phyloP scores from a whole-genome alignment of 352 stramenopile species.

The Globisporangium orthogonon region DNA sequence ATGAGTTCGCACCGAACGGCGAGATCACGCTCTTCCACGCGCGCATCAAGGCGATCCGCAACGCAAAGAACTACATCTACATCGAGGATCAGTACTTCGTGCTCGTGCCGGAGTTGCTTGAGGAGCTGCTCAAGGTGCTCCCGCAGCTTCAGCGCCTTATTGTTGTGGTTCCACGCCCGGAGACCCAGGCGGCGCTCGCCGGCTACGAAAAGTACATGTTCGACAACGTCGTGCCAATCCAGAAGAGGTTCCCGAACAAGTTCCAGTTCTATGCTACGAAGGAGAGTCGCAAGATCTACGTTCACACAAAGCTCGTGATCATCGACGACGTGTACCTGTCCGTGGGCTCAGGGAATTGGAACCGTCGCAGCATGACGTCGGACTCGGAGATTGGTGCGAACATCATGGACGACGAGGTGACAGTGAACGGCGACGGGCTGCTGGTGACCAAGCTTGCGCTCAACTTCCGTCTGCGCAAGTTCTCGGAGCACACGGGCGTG shows the following conservation, averaged over 20 bases:
- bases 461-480: slow-evolving; percentile 51
- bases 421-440: slow-evolving; percentile 21
- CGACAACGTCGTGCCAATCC: slow-evolving; percentile 42
- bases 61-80: slow-evolving; percentile 60
- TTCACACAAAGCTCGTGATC: slow-evolving; percentile 13
- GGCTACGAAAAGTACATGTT: slow-evolving; percentile 32
- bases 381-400: slow-evolving; percentile 56
- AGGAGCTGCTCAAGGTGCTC: slow-evolving; percentile 35
- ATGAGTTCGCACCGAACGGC: slow-evolving; percentile 46
- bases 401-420: slow-evolving; percentile 33
- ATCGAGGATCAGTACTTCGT: slow-evolving; percentile 70
- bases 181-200: slow-evolving; percentile 15
- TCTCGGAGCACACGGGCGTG: slow-evolving; percentile 40
- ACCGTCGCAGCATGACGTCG: slow-evolving; percentile 56
- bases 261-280: slow-evolving; percentile 18
- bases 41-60: slow-evolving; percentile 43
- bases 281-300: slow-evolving; percentile 3
- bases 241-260: slow-evolving; percentile 38
- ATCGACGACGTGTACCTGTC: slow-evolving; percentile 60
- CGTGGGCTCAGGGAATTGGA: slow-evolving; percentile 52
- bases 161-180: slow-evolving; percentile 29
- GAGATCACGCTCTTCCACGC: slow-evolving; percentile 40
- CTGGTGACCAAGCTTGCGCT: slow-evolving; percentile 30
- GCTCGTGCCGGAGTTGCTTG: slow-evolving; percentile 32
- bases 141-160: slow-evolving; percentile 39